Conservation (phyloP, 1,284 basidiomycete genomes). For the Trichosporon asahii region DNA sequence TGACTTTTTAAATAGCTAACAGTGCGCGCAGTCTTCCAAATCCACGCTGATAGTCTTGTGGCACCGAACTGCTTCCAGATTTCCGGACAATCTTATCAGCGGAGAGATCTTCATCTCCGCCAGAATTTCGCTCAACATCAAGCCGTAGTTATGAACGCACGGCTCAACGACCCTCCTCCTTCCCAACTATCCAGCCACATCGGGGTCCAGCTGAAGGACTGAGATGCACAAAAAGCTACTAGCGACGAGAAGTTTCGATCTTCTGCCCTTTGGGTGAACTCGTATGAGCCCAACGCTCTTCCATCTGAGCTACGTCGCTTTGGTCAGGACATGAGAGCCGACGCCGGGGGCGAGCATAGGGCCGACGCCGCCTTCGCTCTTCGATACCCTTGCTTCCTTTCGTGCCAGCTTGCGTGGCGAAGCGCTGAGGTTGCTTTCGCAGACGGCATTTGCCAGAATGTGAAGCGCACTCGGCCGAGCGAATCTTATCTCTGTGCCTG, state of each 20-base stretch:
- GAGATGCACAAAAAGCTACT: background rate
- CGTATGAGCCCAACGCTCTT: conserved; percentile 11
- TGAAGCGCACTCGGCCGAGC: too few relatives aligned
- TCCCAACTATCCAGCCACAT: background rate
- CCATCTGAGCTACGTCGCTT: conserved; percentile 10
- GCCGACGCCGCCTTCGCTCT: background rate
- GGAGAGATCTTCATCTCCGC: background rate
- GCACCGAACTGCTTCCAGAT: too few relatives aligned
- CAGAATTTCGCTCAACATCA: background rate
- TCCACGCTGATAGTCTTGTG: too few relatives aligned
- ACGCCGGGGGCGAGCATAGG: background rate
- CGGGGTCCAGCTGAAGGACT: background rate
- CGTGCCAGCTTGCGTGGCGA: too few relatives aligned
- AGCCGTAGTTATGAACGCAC: background rate
- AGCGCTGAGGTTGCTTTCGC: too few relatives aligned
- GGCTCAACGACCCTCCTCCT: background rate
- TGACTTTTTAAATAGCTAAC: too few relatives aligned
- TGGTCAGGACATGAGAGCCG: background rate
- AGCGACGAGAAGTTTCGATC: conserved; percentile 11
- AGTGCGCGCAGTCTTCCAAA: too few relatives aligned
- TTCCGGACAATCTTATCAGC: background rate
- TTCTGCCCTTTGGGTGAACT: conserved; percentile 11
- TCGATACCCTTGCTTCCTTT: background rate
- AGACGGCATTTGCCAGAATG: too few relatives aligned
- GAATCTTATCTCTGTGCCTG: too few relatives aligned